phyloP scores from a whole-genome alignment of 352 stramenopile species.

The Globisporangium megalacanthum region DNA sequence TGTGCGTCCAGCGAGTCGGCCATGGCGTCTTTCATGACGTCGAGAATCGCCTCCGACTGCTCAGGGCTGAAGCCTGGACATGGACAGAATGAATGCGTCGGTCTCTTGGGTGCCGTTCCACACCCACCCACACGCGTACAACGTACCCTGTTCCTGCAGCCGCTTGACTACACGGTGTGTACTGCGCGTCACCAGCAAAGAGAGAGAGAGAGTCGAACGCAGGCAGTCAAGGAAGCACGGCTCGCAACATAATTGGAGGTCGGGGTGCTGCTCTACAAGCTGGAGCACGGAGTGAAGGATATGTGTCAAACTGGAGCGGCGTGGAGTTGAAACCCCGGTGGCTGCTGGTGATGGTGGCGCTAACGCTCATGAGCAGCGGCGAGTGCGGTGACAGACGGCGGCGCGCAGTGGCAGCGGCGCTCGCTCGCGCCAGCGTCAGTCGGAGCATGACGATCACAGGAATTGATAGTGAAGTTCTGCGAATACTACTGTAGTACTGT shows the following conservation, averaged over 20 bases:
- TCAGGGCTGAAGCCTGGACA: slow-evolving; percentile 51
- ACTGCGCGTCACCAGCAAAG: no score
- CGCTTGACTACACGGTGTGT: slow-evolving; percentile 77
- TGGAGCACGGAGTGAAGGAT: slow-evolving; percentile 7
- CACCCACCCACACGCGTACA: background rate
- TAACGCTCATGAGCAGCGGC: no score
- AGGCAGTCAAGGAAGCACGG: background rate
- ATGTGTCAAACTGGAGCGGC: slow-evolving; percentile 20
- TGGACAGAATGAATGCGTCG: background rate
- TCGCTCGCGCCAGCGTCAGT: background rate
- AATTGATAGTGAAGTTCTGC: background rate
- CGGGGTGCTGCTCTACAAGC: background rate
- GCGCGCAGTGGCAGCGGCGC: background rate
- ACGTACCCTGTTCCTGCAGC: slow-evolving; percentile 65
- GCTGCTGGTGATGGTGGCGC: background rate
- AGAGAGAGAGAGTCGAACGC: slow-evolving; percentile 16
- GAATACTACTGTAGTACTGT: no score
- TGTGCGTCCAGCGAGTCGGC: slow-evolving; percentile 70
- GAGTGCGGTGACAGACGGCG: background rate
- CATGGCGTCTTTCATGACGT: slow-evolving; percentile 82
- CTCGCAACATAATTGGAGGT: background rate
- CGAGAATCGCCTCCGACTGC: slow-evolving; percentile 75
- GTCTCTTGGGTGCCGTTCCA: no score
- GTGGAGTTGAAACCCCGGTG: slow-evolving; percentile 12
- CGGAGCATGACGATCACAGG: background rate